phyloP scores from a whole-genome alignment of 192 early-diverging fungal species.

The Rhizophagus clarus region DNA sequence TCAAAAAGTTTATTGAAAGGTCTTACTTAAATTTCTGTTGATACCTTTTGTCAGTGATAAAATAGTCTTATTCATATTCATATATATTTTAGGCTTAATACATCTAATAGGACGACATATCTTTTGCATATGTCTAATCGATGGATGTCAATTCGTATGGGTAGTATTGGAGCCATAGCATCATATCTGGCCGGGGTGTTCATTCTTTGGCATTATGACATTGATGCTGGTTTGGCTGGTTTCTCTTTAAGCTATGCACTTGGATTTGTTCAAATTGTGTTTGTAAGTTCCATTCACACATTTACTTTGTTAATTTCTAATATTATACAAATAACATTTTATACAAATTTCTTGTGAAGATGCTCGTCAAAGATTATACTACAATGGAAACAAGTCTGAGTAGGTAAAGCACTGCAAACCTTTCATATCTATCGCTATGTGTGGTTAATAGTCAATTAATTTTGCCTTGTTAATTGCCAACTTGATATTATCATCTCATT shows the following conservation, averaged over 20 bases:
- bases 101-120: slow-evolving; percentile 80
- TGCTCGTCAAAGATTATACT: slow-evolving; percentile 32
- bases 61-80: neutral
- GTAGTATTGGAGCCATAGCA: slow-evolving; percentile 71
- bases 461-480: slow-evolving; percentile 25
- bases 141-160: slow-evolving; percentile 87
- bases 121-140: slow-evolving; percentile 80
- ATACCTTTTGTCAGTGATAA: neutral
- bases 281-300: slow-evolving; percentile 35
- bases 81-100: slow-evolving; percentile 44
- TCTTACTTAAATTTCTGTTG: neutral
- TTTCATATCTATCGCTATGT: slow-evolving; percentile 28
- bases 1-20: slow-evolving; percentile 53
- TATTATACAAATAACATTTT: neutral
- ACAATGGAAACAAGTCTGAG: slow-evolving; percentile 25
- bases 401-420: slow-evolving; percentile 10
- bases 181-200: slow-evolving; percentile 63
- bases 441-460: slow-evolving; percentile 16
- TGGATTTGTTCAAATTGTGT: slow-evolving; percentile 60
- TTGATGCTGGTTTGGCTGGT: slow-evolving; percentile 83
- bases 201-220: slow-evolving; percentile 55
- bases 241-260: slow-evolving; percentile 81
- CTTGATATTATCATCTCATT: slow-evolving; percentile 45
- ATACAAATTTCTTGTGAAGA: neutral
- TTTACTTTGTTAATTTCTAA: neutral